These are phyloP conservation scores for Orbilia quercus DNA, from an alignment of 2,329 filamentous ascomycete species.

Conservation along the genomic window DNA sequence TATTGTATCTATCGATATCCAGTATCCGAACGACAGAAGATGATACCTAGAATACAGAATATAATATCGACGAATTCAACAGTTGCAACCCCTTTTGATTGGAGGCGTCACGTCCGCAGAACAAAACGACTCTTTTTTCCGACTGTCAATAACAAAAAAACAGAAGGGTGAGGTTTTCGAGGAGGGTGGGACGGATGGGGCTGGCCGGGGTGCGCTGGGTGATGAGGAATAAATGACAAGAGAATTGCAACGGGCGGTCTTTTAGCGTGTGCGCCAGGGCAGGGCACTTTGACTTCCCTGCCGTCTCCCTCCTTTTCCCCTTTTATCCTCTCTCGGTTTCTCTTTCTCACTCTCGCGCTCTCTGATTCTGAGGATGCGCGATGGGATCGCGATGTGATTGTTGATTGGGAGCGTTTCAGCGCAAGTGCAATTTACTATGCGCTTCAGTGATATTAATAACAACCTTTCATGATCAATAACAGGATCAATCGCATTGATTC, in stretches of 20 bases:
- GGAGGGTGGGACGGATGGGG: slow-evolving; percentile 17
- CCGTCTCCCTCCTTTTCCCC: slow-evolving; percentile 20
- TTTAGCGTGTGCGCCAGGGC: background rate
- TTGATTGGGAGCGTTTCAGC: slow-evolving; percentile 37
- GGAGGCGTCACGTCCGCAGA: slow-evolving; percentile 12
- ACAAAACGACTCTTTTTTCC: background rate
- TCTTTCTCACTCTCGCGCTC: background rate
- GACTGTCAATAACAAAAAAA: slow-evolving; percentile 15
- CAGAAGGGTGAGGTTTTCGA: slow-evolving; percentile 15
- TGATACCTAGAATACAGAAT: too few relatives aligned
- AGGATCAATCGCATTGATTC: slow-evolving; percentile 1
- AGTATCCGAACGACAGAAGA: too few relatives aligned
- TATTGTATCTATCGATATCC: too few relatives aligned
- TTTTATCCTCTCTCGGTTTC: slow-evolving; percentile 27
- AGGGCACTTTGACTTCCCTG: slow-evolving; percentile 19
- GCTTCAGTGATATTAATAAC: slow-evolving; percentile 43
- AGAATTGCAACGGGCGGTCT: slow-evolving; percentile 4
- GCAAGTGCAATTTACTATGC: slow-evolving; percentile 36
- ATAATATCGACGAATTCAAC: slow-evolving; percentile 16
- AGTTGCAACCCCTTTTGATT: slow-evolving; percentile 43
- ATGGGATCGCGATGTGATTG: slow-evolving; percentile 31
- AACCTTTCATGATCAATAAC: background rate
- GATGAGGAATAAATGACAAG: slow-evolving; percentile 28
- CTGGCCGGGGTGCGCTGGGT: slow-evolving; percentile 24
- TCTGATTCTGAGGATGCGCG: background rate